Evolutionary conservation across 2,329 filamentous ascomycete genomes (phyloP).

Genomic region (Massarina eburnea): DNA sequence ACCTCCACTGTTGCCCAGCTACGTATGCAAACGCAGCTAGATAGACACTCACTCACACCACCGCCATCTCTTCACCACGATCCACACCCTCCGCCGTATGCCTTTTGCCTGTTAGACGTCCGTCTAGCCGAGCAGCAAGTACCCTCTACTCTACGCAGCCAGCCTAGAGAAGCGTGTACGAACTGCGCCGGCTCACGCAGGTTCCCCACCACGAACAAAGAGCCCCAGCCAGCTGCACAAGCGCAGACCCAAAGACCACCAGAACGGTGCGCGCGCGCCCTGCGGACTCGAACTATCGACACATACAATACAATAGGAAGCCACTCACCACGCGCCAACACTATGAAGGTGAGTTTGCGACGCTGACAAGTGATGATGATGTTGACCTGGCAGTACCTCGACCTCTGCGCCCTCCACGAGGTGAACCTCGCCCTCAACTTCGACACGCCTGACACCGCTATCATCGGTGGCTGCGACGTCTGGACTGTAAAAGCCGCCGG

Average conservation of each 20-base stretch:
- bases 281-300: not conserved
- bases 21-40: no score
- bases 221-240: constrained; percentile 24
- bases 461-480: constrained; percentile 90
- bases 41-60: constrained; percentile 13
- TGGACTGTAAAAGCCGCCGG: constrained; percentile 97
- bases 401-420: constrained; percentile 85
- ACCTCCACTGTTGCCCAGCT: no score
- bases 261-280: not conserved
- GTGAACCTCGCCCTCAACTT: constrained; percentile 94
- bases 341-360: constrained; percentile 41
- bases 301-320: not conserved
- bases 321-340: constrained; percentile 13
- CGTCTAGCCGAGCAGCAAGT: constrained; percentile 43
- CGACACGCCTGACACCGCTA: constrained; percentile 87
- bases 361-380: constrained; percentile 29
- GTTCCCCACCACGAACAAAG: constrained; percentile 35
- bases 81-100: constrained; percentile 20
- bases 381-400: constrained; percentile 71
- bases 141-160: constrained; percentile 44
- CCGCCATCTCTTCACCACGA: constrained; percentile 10
- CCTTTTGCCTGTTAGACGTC: constrained; percentile 41
- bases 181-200: constrained; percentile 42
- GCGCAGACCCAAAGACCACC: constrained; percentile 16
- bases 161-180: constrained; percentile 44